A percentile compares a stretch with the other conserved stretches of the same genome.
phyloP scores from a whole-genome alignment of 2,329 filamentous ascomycete species.

The Colletotrichum theobromicola region DNA sequence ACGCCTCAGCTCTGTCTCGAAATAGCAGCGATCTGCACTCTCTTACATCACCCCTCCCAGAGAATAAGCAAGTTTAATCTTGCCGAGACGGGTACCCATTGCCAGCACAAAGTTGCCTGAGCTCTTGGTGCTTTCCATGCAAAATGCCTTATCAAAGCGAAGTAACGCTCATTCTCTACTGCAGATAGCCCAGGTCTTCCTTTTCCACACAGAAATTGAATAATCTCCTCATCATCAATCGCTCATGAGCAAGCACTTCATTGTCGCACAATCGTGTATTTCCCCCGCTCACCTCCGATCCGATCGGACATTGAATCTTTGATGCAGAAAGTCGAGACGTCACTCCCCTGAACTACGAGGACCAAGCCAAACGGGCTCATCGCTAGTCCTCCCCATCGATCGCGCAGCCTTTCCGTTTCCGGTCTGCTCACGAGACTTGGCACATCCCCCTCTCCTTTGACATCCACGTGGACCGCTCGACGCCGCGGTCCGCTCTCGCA shows the following conservation, averaged over 20 bases:
- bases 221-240: not conserved
- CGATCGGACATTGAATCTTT: not conserved
- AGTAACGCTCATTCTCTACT: not conserved
- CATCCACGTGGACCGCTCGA: not conserved
- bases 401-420: not conserved
- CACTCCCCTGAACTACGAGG: not conserved
- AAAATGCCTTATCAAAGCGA: not conserved
- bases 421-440: not conserved
- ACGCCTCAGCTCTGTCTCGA: not conserved
- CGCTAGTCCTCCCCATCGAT: not conserved
- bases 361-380: not conserved
- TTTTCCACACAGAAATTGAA: not conserved
- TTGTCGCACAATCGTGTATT: not conserved
- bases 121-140: not conserved
- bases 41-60: conserved; percentile 8
- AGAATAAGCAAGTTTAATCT: conserved; percentile 7
- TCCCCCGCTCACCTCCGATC: not conserved
- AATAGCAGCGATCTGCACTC: conserved; percentile 1
- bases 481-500: not conserved
- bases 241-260: not conserved
- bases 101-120: not conserved
- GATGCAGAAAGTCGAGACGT: not conserved
- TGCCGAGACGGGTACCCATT: conserved; percentile 2
- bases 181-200: not conserved
- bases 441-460: not conserved